Conservation (phyloP, 2,329 filamentous ascomycete genomes). For the Simplicillium sp. region DNA sequence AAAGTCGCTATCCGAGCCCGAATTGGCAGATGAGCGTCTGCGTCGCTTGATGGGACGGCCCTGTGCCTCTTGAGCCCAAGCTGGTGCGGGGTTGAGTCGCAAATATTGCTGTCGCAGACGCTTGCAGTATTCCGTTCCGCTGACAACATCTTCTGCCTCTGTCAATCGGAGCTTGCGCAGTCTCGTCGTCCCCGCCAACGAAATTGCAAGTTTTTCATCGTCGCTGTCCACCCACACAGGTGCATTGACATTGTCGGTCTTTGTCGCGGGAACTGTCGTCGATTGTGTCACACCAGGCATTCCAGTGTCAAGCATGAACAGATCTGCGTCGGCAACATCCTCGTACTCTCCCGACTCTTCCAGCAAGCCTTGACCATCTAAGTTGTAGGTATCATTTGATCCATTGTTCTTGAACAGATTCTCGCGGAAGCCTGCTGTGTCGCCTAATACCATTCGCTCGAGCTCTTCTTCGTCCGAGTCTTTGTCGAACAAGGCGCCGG, state of each 20-base stretch:
- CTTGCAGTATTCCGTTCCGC: slow-evolving; percentile 73
- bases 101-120: slow-evolving; percentile 71
- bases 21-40: slow-evolving; percentile 40
- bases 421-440: slow-evolving; percentile 70
- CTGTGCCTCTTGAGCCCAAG: slow-evolving; percentile 47
- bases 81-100: slow-evolving; percentile 48
- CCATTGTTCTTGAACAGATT: slow-evolving; percentile 53
- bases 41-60: slow-evolving; percentile 41
- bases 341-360: slow-evolving; percentile 45
- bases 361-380: slow-evolving; percentile 28
- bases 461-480: slow-evolving; percentile 79
- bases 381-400: slow-evolving; percentile 19
- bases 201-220: slow-evolving; percentile 79
- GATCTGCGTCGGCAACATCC: slow-evolving; percentile 62
- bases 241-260: slow-evolving; percentile 23
- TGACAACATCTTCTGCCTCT: slow-evolving; percentile 78
- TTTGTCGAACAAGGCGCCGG: slow-evolving; percentile 41
- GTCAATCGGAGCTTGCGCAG: slow-evolving; percentile 74
- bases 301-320: slow-evolving; percentile 76
- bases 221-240: slow-evolving; percentile 92
- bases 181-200: slow-evolving; percentile 64
- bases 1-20: slow-evolving; percentile 36
- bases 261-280: slow-evolving; percentile 10
- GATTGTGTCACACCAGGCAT: slow-evolving; percentile 27
- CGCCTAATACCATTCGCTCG: slow-evolving; percentile 81